A percentile compares a stretch with the other conserved stretches of the same genome.
Evolutionary conservation across 352 stramenopile species (phyloP).

Genomic region (Globisporangium yorkense): DNA sequence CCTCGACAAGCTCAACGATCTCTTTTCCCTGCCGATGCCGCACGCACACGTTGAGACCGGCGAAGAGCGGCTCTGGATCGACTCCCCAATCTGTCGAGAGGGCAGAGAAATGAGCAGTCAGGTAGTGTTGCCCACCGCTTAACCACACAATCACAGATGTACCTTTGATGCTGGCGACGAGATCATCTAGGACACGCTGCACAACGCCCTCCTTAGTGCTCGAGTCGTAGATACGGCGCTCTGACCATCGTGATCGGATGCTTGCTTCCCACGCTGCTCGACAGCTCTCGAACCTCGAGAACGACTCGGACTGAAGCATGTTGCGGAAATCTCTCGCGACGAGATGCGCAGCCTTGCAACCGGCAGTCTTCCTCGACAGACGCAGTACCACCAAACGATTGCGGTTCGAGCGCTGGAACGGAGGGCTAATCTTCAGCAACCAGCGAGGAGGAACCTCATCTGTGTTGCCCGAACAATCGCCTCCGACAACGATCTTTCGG

Average conservation of each 20-base stretch:
- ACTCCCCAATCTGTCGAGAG: slow-evolving; percentile 49
- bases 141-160: background rate
- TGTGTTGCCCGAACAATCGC: background rate
- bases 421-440: slow-evolving; percentile 47
- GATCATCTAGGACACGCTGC: slow-evolving; percentile 43
- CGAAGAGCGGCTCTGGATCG: slow-evolving; percentile 57
- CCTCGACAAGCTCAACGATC: slow-evolving; percentile 31
- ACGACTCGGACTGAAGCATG: slow-evolving; percentile 17
- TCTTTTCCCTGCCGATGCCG: slow-evolving; percentile 38
- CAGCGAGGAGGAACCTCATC: slow-evolving; percentile 40
- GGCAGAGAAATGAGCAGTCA: background rate
- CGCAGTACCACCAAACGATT: slow-evolving; percentile 36
- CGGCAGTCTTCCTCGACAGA: slow-evolving; percentile 24
- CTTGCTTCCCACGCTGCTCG: slow-evolving; percentile 39
- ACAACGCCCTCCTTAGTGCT: slow-evolving; percentile 37
- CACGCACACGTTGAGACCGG: slow-evolving; percentile 59
- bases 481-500: slow-evolving; percentile 15
- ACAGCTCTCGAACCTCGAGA: slow-evolving; percentile 42
- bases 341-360: slow-evolving; percentile 37
- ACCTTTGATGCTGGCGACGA: slow-evolving; percentile 61
- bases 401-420: slow-evolving; percentile 52
- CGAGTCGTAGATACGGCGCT: slow-evolving; percentile 18
- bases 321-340: slow-evolving; percentile 41
- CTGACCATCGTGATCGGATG: slow-evolving; percentile 20
- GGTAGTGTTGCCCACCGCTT: background rate